Conservation (phyloP, 352 stramenopile species). For the Globisporangium nodosum region DNA sequence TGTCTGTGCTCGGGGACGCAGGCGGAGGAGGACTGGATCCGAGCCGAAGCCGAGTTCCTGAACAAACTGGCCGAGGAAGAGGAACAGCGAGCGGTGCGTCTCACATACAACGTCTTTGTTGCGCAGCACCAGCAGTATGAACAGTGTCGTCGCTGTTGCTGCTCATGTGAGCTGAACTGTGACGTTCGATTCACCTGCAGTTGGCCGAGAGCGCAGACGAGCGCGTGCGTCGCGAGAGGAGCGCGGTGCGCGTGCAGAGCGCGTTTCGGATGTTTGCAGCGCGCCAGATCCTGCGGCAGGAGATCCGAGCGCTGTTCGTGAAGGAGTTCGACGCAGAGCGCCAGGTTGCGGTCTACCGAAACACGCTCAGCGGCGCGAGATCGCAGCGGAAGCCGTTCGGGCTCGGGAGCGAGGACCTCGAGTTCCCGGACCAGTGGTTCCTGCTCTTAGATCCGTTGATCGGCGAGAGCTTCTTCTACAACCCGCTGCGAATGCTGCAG, state of each 20-base stretch:
- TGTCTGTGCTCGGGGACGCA: constrained; percentile 1
- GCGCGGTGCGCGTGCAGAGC: constrained; percentile 42
- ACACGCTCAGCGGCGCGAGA: constrained; percentile 31
- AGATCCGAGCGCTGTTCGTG: constrained; percentile 42
- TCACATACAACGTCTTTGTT: neutral
- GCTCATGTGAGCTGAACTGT: neutral
- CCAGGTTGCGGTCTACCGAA: constrained; percentile 42
- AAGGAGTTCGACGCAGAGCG: constrained; percentile 51
- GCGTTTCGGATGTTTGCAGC: constrained; percentile 54
- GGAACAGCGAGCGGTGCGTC: constrained; percentile 37
- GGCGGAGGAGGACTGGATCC: constrained; percentile 45
- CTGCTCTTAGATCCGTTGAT: constrained; percentile 40
- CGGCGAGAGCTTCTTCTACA: constrained; percentile 64
- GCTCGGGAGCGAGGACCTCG: constrained; percentile 48
- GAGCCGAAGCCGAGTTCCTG: constrained; percentile 47
- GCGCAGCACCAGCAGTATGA: neutral
- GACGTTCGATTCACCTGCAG: constrained; percentile 10
- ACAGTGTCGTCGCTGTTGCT: neutral
- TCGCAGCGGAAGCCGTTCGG: constrained; percentile 45
- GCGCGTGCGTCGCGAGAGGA: constrained; percentile 29
- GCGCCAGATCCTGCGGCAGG: constrained; percentile 35
- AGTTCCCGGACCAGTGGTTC: constrained; percentile 55
- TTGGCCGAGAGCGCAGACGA: constrained; percentile 35
- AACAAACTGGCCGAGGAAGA: constrained; percentile 36
- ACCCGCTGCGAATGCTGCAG: constrained; percentile 45